Evolutionary conservation across 805 yeast species (phyloP), one percentile per base, ranked within the genome.

Genomic region (Saccharomycopsis sp.): DNA sequence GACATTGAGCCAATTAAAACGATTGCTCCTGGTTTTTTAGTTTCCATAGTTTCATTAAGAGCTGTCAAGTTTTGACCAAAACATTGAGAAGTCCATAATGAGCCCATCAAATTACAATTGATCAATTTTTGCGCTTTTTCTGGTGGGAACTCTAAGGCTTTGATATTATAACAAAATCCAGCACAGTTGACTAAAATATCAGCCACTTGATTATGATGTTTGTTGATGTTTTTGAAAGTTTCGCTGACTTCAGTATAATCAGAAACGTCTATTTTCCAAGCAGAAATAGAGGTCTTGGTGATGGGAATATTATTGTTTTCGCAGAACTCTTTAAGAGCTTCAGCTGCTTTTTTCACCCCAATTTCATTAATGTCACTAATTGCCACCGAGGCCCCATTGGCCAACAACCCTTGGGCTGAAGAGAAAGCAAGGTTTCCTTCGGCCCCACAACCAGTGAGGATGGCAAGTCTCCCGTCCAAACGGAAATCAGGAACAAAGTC

Each of bases 1-100:
- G 80, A 73, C 84, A 76, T 77, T 49, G 81, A 75, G n/a, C 82
- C 82, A 51, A 77, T 69, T 60, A 77, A 71, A 42, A 76, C 70
- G 45, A 76, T 25, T n/a, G 79, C 66, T 26, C 83, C 83, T 15
- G 69, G 69, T 39, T 55, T 61, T 49, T 69, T 66, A 56, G 69
- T 71, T 49, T 67, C 65, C 51, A 76, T 14, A n/a, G 33, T 30
- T 17, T 30, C 18, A 14, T 8, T 33, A n/a, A 13, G 23, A 55
- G 68, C 69, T 48, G 76, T 76, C 70, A 76, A 74, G 45, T 77
- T 79, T 53, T 72, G 66, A 43, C 80, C 81, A 41, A 77, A 76
- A 19, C 79, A 69, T 61, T 77, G 83, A 28, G 78, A 65, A 43
- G 75, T 79, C 52, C 74, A 63, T 58, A 77, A 76, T 5, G 82